Percentiles rank a stretch among this genome's conserved stretches.
Conservation (phyloP, 1,284 basidiomycete genomes). For the Leccinum angustisporum region DNA sequence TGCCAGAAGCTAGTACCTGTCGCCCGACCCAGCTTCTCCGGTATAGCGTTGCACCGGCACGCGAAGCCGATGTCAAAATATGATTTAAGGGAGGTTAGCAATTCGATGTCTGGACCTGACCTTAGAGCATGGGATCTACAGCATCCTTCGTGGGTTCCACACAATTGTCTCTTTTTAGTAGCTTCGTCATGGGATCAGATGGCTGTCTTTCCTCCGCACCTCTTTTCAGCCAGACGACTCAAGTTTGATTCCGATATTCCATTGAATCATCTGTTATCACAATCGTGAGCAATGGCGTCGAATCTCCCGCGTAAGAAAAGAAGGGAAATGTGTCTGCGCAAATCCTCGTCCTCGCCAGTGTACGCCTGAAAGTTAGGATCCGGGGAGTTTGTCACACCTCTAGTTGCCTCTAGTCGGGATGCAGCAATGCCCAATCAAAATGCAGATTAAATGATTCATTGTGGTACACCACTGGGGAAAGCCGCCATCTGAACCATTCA, state of each 20-base stretch:
- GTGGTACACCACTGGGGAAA: neutral
- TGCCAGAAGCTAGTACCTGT: neutral
- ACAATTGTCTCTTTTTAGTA: neutral
- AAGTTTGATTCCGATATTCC: neutral
- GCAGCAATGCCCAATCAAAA: neutral
- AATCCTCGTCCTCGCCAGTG: neutral
- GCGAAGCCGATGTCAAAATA: neutral
- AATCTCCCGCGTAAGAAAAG: neutral
- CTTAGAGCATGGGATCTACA: neutral
- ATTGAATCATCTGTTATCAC: neutral
- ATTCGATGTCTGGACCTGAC: neutral
- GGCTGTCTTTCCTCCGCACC: neutral
- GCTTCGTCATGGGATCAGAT: neutral
- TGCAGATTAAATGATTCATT: neutral
- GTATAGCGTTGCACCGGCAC: neutral
- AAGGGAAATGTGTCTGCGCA: neutral
- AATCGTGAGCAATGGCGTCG: neutral
- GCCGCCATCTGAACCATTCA: slow-evolving; percentile 4
- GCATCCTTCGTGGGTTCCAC: neutral
- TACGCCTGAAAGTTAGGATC: neutral
- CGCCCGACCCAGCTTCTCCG: neutral
- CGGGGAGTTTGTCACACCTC: neutral
- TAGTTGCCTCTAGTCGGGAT: neutral
- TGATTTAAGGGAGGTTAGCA: neutral
- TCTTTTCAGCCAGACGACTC: neutral